These are phyloP conservation scores for Ogataea populi-albae DNA, from an alignment of 805 yeast genomes.

Conservation along the genomic window DNA sequence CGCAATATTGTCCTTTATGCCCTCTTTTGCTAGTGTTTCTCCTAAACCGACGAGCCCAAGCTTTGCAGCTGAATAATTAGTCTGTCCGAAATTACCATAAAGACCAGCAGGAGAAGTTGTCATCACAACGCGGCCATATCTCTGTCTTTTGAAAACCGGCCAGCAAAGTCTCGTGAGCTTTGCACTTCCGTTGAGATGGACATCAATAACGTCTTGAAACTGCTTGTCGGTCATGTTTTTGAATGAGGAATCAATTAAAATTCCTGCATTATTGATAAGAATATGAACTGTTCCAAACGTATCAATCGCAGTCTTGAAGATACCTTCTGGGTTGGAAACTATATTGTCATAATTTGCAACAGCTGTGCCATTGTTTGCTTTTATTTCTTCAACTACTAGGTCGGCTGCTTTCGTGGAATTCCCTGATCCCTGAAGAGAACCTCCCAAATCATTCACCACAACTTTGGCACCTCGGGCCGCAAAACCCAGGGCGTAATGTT, in stretches of 20 bases:
- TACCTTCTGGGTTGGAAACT: slow-evolving; percentile 74
- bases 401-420: slow-evolving; percentile 78
- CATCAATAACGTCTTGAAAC: slow-evolving; percentile 76
- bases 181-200: slow-evolving; percentile 88
- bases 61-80: slow-evolving; percentile 93
- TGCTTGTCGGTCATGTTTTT: slow-evolving; percentile 81
- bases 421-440: slow-evolving; percentile 72
- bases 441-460: slow-evolving; percentile 93
- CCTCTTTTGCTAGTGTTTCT: slow-evolving; percentile 94
- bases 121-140: slow-evolving; percentile 84
- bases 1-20: slow-evolving; percentile 74
- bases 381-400: slow-evolving; percentile 82
- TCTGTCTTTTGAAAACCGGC: slow-evolving; percentile 82
- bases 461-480: slow-evolving; percentile 93
- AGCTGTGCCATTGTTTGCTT: slow-evolving; percentile 73
- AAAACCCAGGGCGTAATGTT: slow-evolving; percentile 78
- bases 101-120: slow-evolving; percentile 98
- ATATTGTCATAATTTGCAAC: slow-evolving; percentile 94
- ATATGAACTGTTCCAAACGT: slow-evolving; percentile 87
- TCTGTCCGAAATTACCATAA: slow-evolving; percentile 95
- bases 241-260: slow-evolving; percentile 82
- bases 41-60: slow-evolving; percentile 86
- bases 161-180: slow-evolving; percentile 86
- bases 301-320: slow-evolving; percentile 81
- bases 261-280: slow-evolving; percentile 92